Evolutionary conservation across 1,139 yeast genomes (phyloP).

Genomic region (Blastobotrys raffinosifermentans): DNA sequence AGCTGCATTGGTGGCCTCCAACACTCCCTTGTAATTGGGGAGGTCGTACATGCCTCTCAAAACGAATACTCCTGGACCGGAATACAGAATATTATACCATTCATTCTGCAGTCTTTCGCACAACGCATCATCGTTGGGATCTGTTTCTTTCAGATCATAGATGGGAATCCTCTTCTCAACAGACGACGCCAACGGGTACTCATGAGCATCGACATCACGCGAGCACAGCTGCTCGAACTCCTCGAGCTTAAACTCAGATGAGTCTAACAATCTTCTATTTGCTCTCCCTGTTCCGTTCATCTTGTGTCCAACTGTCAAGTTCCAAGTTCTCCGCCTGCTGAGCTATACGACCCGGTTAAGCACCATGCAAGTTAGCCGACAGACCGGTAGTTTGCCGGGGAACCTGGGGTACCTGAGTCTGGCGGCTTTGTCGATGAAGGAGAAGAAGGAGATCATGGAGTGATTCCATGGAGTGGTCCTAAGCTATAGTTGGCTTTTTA

Average conservation of each 20-base stretch:
- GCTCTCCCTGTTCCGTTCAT: too few species aligned
- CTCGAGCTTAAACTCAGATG: neutral
- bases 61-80: slow-evolving; percentile 1
- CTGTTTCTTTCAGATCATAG: neutral
- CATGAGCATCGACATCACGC: neutral
- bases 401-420: too few species aligned
- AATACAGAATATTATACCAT: neutral
- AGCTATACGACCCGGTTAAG: too few species aligned
- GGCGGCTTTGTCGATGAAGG: too few species aligned
- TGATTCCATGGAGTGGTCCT: too few species aligned
- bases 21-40: neutral
- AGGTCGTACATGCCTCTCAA: neutral
- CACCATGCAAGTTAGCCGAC: too few species aligned
- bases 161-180: neutral
- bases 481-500: too few species aligned
- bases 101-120: neutral
- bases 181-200: neutral
- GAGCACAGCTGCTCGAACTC: neutral
- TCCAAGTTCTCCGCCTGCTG: too few species aligned
- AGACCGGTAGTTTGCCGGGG: too few species aligned
- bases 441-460: too few species aligned
- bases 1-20: neutral
- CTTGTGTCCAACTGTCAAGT: too few species aligned
- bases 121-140: neutral
- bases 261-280: neutral